A percentile compares a stretch with the other conserved stretches of the same genome.
Conservation (phyloP, 495 filamentous ascomycete species). For the Neurospora africana region DNA sequence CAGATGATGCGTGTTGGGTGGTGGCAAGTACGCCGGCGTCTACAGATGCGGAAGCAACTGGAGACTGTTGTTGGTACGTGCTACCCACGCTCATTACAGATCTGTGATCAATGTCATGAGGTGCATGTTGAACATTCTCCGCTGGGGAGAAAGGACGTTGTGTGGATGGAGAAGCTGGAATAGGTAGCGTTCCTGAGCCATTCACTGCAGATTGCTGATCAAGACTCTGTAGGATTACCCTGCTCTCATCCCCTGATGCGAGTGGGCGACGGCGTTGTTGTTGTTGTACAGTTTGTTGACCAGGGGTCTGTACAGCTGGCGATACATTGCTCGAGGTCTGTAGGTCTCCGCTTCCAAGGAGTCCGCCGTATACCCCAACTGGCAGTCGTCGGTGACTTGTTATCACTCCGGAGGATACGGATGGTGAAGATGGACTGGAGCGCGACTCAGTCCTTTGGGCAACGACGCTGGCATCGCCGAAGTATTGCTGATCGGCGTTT, state of each 20-base stretch:
- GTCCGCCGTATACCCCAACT: neutral
- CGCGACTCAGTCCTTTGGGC: constrained; percentile 5
- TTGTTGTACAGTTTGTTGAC: neutral
- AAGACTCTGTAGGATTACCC: neutral
- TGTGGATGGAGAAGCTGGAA: neutral
- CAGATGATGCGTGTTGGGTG: neutral
- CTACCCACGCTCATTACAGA: neutral
- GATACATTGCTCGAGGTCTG: neutral
- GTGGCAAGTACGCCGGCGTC: neutral
- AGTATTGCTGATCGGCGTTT: neutral
- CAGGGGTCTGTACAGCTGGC: neutral
- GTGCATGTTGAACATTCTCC: neutral
- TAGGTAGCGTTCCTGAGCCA: neutral
- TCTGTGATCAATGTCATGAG: neutral
- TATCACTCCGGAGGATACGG: neutral
- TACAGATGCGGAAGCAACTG: neutral
- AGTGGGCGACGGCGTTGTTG: neutral
- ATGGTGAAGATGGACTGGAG: constrained; percentile 5
- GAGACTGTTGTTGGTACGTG: neutral
- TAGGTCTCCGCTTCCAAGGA: neutral
- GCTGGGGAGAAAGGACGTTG: neutral
- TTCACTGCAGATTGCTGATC: neutral
- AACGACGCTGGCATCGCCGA: constrained; percentile 1
- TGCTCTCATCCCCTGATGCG: neutral
- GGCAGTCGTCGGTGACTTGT: neutral